Evolutionary conservation across 2,329 filamentous ascomycete genomes (phyloP).

Genomic region (Aspergillus tamarii): DNA sequence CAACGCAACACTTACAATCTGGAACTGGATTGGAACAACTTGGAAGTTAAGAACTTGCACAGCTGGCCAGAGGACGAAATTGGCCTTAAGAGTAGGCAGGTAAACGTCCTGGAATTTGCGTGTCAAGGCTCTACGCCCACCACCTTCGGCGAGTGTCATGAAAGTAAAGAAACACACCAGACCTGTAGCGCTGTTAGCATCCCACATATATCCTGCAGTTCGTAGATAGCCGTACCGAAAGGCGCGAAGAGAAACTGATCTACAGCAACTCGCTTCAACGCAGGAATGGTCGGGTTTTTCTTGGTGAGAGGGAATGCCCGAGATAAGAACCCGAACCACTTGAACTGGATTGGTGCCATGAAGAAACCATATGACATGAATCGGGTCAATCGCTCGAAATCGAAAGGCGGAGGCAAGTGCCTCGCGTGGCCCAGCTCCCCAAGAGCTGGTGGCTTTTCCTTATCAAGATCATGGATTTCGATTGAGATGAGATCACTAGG

Average conservation of each 20-base stretch:
- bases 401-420: constrained; percentile 76
- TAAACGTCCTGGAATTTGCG: constrained; percentile 94
- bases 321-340: constrained; percentile 90
- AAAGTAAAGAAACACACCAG: constrained; percentile 88
- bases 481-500: constrained; percentile 76
- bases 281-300: constrained; percentile 71
- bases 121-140: constrained; percentile 75
- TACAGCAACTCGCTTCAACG: constrained; percentile 85
- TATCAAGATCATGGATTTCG: constrained; percentile 85
- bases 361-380: constrained; percentile 98
- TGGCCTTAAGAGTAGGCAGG: constrained; percentile 89
- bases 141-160: constrained; percentile 95
- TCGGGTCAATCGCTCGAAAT: constrained; percentile 89
- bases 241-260: constrained; percentile 95
- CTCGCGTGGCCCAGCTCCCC: constrained; percentile 68
- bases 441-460: constrained; percentile 70
- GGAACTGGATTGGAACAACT: constrained; percentile 90
- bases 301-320: constrained; percentile 83
- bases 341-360: constrained; percentile 94
- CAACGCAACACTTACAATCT: constrained; percentile 72
- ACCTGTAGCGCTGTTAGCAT: constrained; percentile 48
- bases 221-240: constrained; percentile 59
- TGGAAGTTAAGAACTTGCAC: constrained; percentile 98
- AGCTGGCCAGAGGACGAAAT: constrained; percentile 91
- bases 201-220: neutral